Evolutionary conservation across 495 filamentous ascomycete genomes (phyloP).

Genomic region (Bryoglossum gracile): DNA sequence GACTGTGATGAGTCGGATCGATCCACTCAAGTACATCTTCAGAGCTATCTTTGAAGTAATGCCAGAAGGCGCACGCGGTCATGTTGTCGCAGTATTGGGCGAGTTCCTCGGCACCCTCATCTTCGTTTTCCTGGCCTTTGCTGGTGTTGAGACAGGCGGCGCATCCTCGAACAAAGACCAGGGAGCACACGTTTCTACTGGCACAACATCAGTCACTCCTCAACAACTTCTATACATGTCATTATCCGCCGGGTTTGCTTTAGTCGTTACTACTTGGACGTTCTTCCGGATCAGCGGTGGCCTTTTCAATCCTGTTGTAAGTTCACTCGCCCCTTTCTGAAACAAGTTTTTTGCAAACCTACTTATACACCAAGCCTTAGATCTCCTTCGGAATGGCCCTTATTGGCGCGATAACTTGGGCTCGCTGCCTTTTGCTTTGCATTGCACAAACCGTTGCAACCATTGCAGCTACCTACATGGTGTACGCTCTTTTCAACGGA

Average conservation of each 20-base stretch:
- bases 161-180: slow-evolving; percentile 34
- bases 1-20: slow-evolving; percentile 5
- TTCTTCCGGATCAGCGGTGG: slow-evolving; percentile 61
- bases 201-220: slow-evolving; percentile 5
- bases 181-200: slow-evolving; percentile 6
- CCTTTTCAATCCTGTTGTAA: slow-evolving; percentile 58
- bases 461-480: slow-evolving; percentile 48
- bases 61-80: slow-evolving; percentile 5
- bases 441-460: slow-evolving; percentile 48
- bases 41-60: slow-evolving; percentile 8
- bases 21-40: slow-evolving; percentile 17
- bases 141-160: slow-evolving; percentile 28
- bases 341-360: too few relatives aligned
- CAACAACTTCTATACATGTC: slow-evolving; percentile 56
- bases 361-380: too few relatives aligned
- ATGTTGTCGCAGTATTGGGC: slow-evolving; percentile 18
- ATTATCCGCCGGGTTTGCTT: slow-evolving; percentile 49
- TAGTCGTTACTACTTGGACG: slow-evolving; percentile 56
- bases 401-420: slow-evolving; percentile 45
- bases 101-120: slow-evolving; percentile 20
- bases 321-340: slow-evolving; percentile 22
- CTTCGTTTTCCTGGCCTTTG: slow-evolving; percentile 30
- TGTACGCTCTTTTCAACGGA: slow-evolving; percentile 45
- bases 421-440: slow-evolving; percentile 43
- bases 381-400: slow-evolving; percentile 51